Conservation (phyloP, 116 monocot genomes). For the Papilionanthe hybrid region DNA sequence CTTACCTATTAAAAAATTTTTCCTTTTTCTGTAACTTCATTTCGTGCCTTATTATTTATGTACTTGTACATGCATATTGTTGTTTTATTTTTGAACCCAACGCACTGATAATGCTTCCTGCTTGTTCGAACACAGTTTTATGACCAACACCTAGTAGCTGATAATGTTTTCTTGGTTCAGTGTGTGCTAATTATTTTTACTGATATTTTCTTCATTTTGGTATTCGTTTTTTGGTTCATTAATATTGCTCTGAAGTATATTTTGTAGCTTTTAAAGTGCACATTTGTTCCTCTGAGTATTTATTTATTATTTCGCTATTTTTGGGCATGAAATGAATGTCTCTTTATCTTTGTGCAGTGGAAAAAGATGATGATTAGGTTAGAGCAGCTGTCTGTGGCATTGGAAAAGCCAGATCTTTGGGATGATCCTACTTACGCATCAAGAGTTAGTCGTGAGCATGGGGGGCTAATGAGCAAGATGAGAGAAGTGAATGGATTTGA, state of each 20-base stretch:
- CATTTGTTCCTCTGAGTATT: background rate
- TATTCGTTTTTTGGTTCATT: background rate
- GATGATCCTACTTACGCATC: conserved; percentile 83
- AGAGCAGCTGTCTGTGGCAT: conserved; percentile 43
- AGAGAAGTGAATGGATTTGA: conserved; percentile 79
- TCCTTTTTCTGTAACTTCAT: no score
- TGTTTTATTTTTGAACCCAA: background rate
- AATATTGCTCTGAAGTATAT: background rate
- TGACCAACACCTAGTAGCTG: background rate
- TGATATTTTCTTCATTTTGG: background rate
- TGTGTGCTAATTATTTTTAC: background rate
- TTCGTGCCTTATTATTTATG: background rate
- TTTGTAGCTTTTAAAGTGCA: background rate
- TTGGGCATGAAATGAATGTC: conserved; percentile 5
- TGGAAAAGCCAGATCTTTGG: conserved; percentile 85
- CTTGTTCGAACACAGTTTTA: background rate
- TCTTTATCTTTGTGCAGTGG: conserved; percentile 56
- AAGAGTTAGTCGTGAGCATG: conserved; percentile 85
- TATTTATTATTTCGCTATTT: conserved; percentile 2
- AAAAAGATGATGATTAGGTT: conserved; percentile 55
- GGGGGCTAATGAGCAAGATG: conserved; percentile 72
- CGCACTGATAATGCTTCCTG: background rate
- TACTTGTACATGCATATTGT: background rate
- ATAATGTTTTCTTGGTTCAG: background rate
- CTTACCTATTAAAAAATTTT: no score